Base-by-base conservation (phyloP, 1,284 basidiomycete species). In the Flammula alnicola region DNA sequence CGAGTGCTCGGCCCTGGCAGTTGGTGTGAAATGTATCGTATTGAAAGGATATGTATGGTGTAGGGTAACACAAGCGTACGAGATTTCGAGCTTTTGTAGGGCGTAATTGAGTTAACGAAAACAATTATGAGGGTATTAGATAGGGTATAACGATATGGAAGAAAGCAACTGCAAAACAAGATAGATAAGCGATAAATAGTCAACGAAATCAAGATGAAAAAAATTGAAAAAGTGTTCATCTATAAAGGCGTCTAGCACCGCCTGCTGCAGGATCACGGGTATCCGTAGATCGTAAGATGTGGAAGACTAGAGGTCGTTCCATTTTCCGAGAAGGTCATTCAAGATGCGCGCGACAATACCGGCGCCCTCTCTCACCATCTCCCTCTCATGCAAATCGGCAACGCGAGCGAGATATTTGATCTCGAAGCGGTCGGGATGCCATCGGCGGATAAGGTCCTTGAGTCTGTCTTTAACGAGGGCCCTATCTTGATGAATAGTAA, bases 351-450 rank as follows among this genome's bases (percentile, higher is more conserved):
- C 73, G 51, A 78, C 79, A 27, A 61, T 63, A 43, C 73, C 72
- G 0, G 80, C 83, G 30, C 80, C 84, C 43, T 80, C 76, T 31
- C 69, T 68, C 7, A 79, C 76, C 47, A 55, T 71, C 47, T 72
- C 74, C 52, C 73, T 71, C 42, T 86, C 83, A 42, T 66, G 72
- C 49, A 75, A 40, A 32, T 63, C 77, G 23, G 71, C 68, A 41
- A 86, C 79, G 60, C 79, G 80, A 9, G 71, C 65, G 49, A 87
- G 64, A 44, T 78, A 68, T 63, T 80, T 74, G 27, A 68, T 70
- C 43, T 80, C 75, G 52, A 81, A 81, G n/a, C 78, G 72, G 56
- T 81, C 79, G 3, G 79, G 80, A 62, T 81, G 79, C 79, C 82
- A 83, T 48, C 73, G 71, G 56, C 77, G 73, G 52, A 86, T 76